phyloP scores from a whole-genome alignment of 2,329 filamentous ascomycete species.

The Diaporthe sp. region DNA sequence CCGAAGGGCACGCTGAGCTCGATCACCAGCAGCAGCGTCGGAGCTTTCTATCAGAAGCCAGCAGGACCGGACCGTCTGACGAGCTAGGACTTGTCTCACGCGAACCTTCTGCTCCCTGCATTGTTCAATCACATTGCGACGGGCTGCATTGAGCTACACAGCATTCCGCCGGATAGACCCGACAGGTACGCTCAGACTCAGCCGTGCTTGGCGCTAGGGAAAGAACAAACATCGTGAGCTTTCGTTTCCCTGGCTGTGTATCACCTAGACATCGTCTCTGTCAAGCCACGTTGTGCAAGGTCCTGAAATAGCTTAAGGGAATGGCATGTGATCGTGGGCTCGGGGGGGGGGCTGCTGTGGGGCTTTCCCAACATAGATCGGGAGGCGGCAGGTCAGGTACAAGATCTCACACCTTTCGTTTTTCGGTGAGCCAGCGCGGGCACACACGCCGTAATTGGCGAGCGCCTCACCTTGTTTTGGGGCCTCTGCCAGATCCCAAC shows the following conservation, averaged over 20 bases:
- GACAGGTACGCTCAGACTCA: constrained; percentile 26
- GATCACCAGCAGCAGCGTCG: constrained; percentile 8
- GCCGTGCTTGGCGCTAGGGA: constrained; percentile 19
- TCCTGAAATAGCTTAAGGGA: constrained; percentile 8
- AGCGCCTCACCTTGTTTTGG: constrained; percentile 12
- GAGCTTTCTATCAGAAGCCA: constrained; percentile 12
- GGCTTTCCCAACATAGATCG: constrained; percentile 35
- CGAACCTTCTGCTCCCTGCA: constrained; percentile 21
- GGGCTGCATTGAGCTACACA: constrained; percentile 27
- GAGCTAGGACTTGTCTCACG: constrained; percentile 35
- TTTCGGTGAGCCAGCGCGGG: constrained; percentile 8
- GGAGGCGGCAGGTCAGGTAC: constrained; percentile 16
- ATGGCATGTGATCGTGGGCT: constrained; percentile 28
- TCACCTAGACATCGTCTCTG: constrained; percentile 25
- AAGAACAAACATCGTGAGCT: constrained; percentile 31
- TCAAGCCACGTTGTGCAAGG: constrained; percentile 36
- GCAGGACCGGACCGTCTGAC: constrained; percentile 2
- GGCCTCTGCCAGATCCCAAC: constrained; percentile 26
- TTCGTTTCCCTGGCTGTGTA: constrained; percentile 9
- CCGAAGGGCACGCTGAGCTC: constrained; percentile 3
- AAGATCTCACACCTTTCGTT: constrained; percentile 32
- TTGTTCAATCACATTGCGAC: constrained; percentile 26
- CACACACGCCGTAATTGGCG: constrained; percentile 4
- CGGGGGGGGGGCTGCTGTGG: neutral
- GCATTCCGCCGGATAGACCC: constrained; percentile 35